phyloP scores from a whole-genome alignment of 176 grass and related monocot species.

The Aegilops bicornis region DNA sequence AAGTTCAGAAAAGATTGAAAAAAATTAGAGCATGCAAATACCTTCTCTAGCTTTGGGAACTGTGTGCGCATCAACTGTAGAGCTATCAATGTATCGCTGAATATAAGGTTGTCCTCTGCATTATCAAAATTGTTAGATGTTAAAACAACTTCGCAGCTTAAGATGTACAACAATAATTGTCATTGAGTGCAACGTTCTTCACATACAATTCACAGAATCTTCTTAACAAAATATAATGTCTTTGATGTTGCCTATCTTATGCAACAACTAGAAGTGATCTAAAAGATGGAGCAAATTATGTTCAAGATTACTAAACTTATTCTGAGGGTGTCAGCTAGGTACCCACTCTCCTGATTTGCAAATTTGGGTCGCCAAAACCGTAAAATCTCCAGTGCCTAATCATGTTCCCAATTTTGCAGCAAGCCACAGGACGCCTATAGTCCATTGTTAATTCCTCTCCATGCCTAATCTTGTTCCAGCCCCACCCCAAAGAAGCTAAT shows the following conservation, averaged over 20 bases:
- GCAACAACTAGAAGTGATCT: not conserved
- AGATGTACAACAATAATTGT: not conserved
- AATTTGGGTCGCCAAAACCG: not conserved
- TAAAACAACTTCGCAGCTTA: not conserved
- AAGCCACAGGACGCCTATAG: not conserved
- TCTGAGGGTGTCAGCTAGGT: not conserved
- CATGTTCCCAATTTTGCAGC: not conserved
- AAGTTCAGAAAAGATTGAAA: constrained; percentile 2
- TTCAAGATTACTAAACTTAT: not conserved
- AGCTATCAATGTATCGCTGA: constrained; percentile 80
- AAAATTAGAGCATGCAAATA: not conserved
- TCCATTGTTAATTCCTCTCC: not conserved
- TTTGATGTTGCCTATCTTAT: not conserved
- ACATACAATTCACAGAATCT: not conserved
- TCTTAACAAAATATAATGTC: not conserved
- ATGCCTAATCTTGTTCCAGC: not conserved
- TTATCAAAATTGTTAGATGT: constrained; percentile 19
- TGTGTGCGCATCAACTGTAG: constrained; percentile 86
- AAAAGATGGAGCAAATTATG: not conserved
- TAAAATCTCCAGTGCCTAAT: not conserved
- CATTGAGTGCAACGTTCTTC: not conserved
- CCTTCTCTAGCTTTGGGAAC: constrained; percentile 83
- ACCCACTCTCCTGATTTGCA: not conserved
- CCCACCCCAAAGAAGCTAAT: not conserved
- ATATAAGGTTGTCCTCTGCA: constrained; percentile 74